These are phyloP conservation scores for Zopfochytrium polystomum DNA, from an alignment of 371 early-diverging fungal genomes.

Conservation along the genomic window DNA sequence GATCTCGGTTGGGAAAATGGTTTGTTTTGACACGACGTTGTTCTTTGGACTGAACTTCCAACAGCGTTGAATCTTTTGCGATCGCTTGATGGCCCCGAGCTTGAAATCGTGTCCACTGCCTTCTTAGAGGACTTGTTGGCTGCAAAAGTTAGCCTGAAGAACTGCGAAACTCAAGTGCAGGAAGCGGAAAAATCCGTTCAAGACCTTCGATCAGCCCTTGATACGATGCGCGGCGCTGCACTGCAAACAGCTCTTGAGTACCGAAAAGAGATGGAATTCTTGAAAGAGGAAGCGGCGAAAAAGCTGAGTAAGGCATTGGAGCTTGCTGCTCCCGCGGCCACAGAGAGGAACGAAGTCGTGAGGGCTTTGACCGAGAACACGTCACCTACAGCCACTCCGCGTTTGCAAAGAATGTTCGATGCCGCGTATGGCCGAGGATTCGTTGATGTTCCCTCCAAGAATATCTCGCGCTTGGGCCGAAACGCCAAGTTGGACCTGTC, in stretches of 20 bases:
- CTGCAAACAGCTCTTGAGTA: conserved; percentile 73
- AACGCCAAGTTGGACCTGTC: too few relatives aligned
- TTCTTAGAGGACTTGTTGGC: conserved; percentile 76
- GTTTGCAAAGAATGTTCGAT: conserved; percentile 31
- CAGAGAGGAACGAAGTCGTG: conserved; percentile 5
- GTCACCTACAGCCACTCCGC: conserved; percentile 21
- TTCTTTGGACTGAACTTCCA: conserved; percentile 17
- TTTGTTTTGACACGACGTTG: conserved; percentile 29
- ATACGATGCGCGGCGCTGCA: conserved; percentile 79
- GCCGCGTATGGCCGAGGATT: conserved; percentile 28
- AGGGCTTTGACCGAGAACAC: not conserved
- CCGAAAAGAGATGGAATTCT: conserved; percentile 67
- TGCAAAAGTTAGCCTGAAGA: conserved; percentile 61
- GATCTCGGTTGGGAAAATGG: conserved; percentile 55
- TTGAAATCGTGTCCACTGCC: conserved; percentile 65
- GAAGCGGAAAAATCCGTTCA: conserved; percentile 67
- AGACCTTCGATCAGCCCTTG: conserved; percentile 69
- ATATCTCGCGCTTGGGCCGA: not conserved
- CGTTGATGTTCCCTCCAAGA: conserved; percentile 8
- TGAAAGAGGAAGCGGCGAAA: conserved; percentile 13
- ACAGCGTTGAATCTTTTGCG: conserved; percentile 64
- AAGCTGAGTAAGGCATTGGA: conserved; percentile 9
- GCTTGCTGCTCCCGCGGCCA: not conserved
- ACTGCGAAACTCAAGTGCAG: conserved; percentile 58
- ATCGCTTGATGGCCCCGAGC: conserved; percentile 65